Conservation (phyloP, 176 grass and related monocot genomes). For the Rhynchospora pubera region DNA sequence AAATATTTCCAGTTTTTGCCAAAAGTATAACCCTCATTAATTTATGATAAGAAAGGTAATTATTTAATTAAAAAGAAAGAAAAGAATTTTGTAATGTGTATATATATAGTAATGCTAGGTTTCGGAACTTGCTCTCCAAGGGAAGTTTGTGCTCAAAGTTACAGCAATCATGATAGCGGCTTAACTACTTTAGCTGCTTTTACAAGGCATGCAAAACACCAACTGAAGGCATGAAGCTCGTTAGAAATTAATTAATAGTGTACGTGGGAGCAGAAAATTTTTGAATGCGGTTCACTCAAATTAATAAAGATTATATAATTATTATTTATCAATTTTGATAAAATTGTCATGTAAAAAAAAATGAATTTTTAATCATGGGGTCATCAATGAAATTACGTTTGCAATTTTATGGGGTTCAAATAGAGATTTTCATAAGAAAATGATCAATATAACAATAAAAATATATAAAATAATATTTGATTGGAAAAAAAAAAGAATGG, state of each 20-base stretch:
- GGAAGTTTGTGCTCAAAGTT: slow-evolving; percentile 13
- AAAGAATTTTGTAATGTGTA: neutral
- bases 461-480: too few species aligned
- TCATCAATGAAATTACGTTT: too few species aligned
- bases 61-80: neutral
- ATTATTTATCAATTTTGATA: too few species aligned
- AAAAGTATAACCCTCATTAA: neutral
- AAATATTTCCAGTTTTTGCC: neutral
- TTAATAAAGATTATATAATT: too few species aligned
- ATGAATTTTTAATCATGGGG: too few species aligned
- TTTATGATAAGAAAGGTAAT: neutral
- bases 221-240: neutral
- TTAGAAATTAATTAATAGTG: neutral
- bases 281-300: too few species aligned
- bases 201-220: slow-evolving; percentile 20
- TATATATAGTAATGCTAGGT: neutral
- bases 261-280: too few species aligned
- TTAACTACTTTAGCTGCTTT: neutral
- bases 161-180: slow-evolving; percentile 21
- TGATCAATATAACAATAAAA: too few species aligned
- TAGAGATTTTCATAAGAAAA: too few species aligned
- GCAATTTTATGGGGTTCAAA: too few species aligned
- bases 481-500: too few species aligned
- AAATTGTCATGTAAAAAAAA: too few species aligned
- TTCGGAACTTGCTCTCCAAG: slow-evolving; percentile 21